Base-by-base conservation (phyloP, 345 rosid genomes). In the Erodium maritimum region DNA sequence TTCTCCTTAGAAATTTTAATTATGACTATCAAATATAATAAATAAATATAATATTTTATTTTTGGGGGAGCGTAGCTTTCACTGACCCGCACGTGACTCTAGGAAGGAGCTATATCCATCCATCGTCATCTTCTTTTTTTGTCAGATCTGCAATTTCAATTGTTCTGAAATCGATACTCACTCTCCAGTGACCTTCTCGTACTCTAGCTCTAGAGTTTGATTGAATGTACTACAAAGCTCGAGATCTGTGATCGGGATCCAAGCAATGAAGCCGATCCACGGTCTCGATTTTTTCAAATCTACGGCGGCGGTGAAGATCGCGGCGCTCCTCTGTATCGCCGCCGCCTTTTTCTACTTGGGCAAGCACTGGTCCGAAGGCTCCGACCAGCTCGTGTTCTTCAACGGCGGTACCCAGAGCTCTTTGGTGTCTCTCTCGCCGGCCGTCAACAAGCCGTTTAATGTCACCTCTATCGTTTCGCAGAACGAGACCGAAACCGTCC, bases 331-430 rank as follows among this genome's bases (percentile, higher is more conserved):
- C 54, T 71, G 80, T 57, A 57, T 93, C 71, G 69, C 96, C 56
- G 58, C 79, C 57, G 68, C 79, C 45, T 93, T 81, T 77, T 93
- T 93, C 76, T 87, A 82, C 85, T 50, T 87, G 55, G 99, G 97
- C 54, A 85, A 82, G 69, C 86, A 84, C 74, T 93, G 87, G 90
- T 85, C 95, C 57, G 79, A 73, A 23, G 84, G 76, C 48, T 69
- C 71, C 66, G 86, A 72, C 25, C 91, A 82, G 60, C 89, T 87
- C 73, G 21, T 90, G 55, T 89, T 93, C 86, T 90, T 79, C 84
- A 65, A 96, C 45, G 42, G 80, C n/a, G 19, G 57, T 56, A 20
- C 57, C 21, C 19, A 57, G 48, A 5, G 63, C 59, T 0, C 55
- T 19, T 18, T 78, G 2, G 78, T 90, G 51, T 66, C 80, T 3